A percentile compares a stretch with the other conserved stretches of the same genome.
These are phyloP conservation scores for Schizosaccharomyces lindneri DNA, from an alignment of 805 yeast genomes.

Conservation along the genomic window DNA sequence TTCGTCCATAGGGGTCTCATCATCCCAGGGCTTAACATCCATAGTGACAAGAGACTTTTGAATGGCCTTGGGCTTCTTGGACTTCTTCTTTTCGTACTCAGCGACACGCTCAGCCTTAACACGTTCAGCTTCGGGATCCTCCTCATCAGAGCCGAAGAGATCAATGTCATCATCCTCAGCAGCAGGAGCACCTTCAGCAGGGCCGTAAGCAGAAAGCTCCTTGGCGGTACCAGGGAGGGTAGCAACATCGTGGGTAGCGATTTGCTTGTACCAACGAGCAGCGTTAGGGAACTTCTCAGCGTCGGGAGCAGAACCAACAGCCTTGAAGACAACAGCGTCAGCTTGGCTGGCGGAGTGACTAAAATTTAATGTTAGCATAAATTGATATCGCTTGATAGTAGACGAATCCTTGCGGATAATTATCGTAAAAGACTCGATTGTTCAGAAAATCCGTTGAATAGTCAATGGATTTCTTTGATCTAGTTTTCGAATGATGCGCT, in stretches of 20 bases:
- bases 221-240: conserved; percentile 40
- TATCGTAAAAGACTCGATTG: no score
- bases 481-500: neutral
- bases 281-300: conserved; percentile 73
- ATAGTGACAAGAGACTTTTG: conserved; percentile 92
- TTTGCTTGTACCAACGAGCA: conserved; percentile 97
- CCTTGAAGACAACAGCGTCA: conserved; percentile 80
- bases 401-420: no score
- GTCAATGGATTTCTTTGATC: neutral
- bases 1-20: conserved; percentile 86
- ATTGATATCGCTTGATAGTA: no score
- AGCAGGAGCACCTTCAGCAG: conserved; percentile 29
- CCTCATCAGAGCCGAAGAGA: conserved; percentile 83
- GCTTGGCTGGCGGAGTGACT: conserved; percentile 85
- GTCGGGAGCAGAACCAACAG: conserved; percentile 28
- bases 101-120: conserved; percentile 94
- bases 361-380: neutral
- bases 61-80: conserved; percentile 92
- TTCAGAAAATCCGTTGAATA: no score
- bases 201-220: conserved; percentile 13
- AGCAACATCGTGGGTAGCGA: conserved; percentile 73
- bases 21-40: conserved; percentile 99
- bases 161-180: conserved; percentile 82
- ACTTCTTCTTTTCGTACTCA: conserved; percentile 91
- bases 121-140: conserved; percentile 90